Conservation (phyloP, 108 stramenopile genomes). For the Cylindrotheca fusiformis region DNA sequence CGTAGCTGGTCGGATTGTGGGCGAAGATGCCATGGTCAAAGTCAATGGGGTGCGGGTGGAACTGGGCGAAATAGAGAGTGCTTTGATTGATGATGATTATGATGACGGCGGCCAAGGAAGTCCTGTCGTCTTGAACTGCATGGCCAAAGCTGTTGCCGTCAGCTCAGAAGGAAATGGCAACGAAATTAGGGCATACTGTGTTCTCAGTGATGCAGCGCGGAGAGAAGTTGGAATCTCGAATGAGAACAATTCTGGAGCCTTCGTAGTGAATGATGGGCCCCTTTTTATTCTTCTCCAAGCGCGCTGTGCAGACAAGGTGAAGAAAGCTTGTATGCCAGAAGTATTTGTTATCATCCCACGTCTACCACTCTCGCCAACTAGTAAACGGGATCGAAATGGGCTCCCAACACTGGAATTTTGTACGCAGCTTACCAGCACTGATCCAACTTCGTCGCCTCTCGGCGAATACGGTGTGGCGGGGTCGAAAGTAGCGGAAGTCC, state of each 20-base stretch:
- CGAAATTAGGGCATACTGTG: conserved; percentile 61
- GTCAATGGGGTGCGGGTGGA: conserved; percentile 81
- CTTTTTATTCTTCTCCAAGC: conserved; percentile 50
- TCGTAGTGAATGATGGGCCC: conserved; percentile 52
- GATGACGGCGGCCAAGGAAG: conserved; percentile 6
- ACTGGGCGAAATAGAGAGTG: conserved; percentile 73
- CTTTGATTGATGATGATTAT: conserved; percentile 40
- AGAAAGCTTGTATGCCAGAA: conserved; percentile 63
- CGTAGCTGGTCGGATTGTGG: conserved; percentile 72
- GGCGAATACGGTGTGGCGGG: conserved; percentile 52
- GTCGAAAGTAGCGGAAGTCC: conserved; percentile 41
- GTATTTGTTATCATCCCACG: conserved; percentile 57
- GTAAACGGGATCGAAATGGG: conserved; percentile 56
- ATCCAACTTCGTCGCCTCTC: conserved; percentile 16
- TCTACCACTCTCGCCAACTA: conserved; percentile 77
- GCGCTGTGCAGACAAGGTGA: conserved; percentile 39
- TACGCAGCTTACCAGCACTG: background rate
- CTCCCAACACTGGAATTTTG: conserved; percentile 38
- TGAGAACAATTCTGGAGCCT: conserved; percentile 23
- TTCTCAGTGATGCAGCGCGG: conserved; percentile 42
- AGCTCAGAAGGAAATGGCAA: conserved; percentile 11
- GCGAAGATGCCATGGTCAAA: conserved; percentile 82
- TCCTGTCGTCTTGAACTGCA: conserved; percentile 48
- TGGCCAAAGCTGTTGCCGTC: conserved; percentile 28
- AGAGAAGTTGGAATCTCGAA: conserved; percentile 37